These are phyloP conservation scores for Xylaria bambusicola DNA, from an alignment of 495 filamentous ascomycete genomes.

Conservation along the genomic window DNA sequence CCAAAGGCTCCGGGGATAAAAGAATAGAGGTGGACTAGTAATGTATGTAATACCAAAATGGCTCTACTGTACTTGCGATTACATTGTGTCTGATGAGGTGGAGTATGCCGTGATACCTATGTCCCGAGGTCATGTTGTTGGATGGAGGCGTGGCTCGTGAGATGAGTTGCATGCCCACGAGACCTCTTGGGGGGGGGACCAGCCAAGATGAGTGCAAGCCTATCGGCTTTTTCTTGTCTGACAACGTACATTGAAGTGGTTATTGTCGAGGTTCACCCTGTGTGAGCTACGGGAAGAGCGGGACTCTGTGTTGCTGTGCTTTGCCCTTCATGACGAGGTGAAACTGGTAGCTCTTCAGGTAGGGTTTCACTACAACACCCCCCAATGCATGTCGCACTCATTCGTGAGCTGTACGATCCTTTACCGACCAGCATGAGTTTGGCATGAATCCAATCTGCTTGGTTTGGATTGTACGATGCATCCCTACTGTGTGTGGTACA, in stretches of 20 bases:
- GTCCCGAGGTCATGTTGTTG: background rate
- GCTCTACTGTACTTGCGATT: background rate
- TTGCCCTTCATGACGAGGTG: background rate
- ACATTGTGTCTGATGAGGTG: background rate
- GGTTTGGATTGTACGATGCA: no score
- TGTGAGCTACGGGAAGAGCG: no score
- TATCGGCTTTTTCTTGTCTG: background rate
- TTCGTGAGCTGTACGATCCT: no score
- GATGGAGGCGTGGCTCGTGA: background rate
- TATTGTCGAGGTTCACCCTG: no score
- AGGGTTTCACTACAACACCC: constrained; percentile 12
- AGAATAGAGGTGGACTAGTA: no score
- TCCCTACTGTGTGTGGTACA: no score
- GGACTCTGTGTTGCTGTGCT: background rate
- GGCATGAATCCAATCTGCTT: no score
- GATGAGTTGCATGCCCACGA: background rate
- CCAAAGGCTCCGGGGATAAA: no score
- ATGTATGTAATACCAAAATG: constrained; percentile 10
- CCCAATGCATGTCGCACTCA: background rate
- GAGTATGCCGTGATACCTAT: background rate
- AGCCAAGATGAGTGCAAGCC: no score
- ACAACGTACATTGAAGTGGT: no score
- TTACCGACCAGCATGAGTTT: no score
- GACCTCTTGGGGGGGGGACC: background rate
- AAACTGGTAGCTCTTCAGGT: constrained; percentile 5